Base-by-base conservation (phyloP, 768 basidiomycete genomes). In the Coprinopsis strossmayeri region DNA sequence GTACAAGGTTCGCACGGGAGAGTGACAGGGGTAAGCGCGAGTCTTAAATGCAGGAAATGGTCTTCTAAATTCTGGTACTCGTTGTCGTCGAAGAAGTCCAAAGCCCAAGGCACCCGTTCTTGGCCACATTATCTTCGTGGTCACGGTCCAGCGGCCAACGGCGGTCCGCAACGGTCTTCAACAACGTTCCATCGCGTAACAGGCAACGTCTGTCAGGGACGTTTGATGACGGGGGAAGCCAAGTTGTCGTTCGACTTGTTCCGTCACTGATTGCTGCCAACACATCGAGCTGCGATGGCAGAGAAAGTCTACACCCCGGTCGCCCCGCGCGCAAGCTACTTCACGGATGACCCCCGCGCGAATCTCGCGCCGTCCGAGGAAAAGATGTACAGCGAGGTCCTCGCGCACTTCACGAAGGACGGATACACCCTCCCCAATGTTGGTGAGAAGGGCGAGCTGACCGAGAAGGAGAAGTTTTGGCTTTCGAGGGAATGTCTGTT, bases 401-500 rank as follows among this genome's bases (percentile, higher is more conserved):
- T 81, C 26, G 63, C 62, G 17, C 75, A 85, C 59, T 84, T 87
- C 55, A 50, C 70, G n/a, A 58, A 61, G 15, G 56, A 69, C 0
- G 67, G 65, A 2, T 84, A 83, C 59, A 64, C 54, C 5, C 56
- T 84, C n/a, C 76, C 82, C 3, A 69, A 60, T 17, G 57, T 65
- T 5, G 64, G 69, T 5, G 34, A 57, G 61, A 32, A 68, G 69
- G 11, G 67, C 67, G 27, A 63, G 45, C 64, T 87, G 41, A 66
- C 48, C 27, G 84, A 85, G 27, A 73, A 69, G 25, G 86, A 89
- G 57, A 76, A 76, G 63, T 84, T 84, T 61, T 89, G 85, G 84
- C 68, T 89, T 66, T 82, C 82, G 1, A 72, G 74, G 56, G 87
- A 88, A 51, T 87, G 84, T 60, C 61, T 88, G 40, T 65, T 82